Evolutionary conservation across 1,139 yeast species (phyloP).

Genomic region (Geotrichum australiense): DNA sequence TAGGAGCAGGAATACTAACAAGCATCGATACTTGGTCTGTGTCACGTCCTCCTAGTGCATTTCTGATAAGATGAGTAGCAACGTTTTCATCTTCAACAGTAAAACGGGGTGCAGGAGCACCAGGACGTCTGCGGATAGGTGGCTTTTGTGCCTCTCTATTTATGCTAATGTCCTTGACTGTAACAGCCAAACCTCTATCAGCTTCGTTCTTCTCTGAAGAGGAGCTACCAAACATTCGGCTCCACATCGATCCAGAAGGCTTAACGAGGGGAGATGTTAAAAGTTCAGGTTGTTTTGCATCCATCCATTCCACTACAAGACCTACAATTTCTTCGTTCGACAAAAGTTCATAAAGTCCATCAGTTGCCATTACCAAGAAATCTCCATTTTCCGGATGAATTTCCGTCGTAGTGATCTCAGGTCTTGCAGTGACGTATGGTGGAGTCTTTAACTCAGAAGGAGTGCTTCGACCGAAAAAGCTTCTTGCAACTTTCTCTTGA

Average conservation of each 20-base stretch:
- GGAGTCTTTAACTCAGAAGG: slow-evolving; percentile 80
- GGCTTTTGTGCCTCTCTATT: slow-evolving; percentile 49
- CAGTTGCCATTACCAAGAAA: slow-evolving; percentile 87
- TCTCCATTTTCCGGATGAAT: slow-evolving; percentile 67
- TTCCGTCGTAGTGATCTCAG: slow-evolving; percentile 78
- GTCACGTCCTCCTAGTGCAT: slow-evolving; percentile 82
- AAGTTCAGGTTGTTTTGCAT: slow-evolving; percentile 54
- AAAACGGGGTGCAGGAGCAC: slow-evolving; percentile 37
- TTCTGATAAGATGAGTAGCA: slow-evolving; percentile 86
- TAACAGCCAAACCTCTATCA: slow-evolving; percentile 16
- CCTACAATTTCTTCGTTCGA: slow-evolving; percentile 90
- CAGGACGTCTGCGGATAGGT: slow-evolving; percentile 44
- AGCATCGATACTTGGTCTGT: slow-evolving; percentile 81
- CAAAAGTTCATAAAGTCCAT: slow-evolving; percentile 87
- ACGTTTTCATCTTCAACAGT: slow-evolving; percentile 72
- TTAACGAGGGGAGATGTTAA: slow-evolving; percentile 25
- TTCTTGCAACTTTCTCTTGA: slow-evolving; percentile 66
- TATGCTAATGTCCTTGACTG: slow-evolving; percentile 32
- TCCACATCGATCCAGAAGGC: slow-evolving; percentile 10
- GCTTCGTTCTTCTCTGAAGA: background rate
- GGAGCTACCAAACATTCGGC: slow-evolving; percentile 13
- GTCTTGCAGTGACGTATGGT: slow-evolving; percentile 96
- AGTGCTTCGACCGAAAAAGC: slow-evolving; percentile 75
- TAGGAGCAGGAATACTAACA: slow-evolving; percentile 84
- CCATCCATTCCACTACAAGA: slow-evolving; percentile 96